A percentile compares a stretch with the other conserved stretches of the same genome.
These are phyloP conservation scores for Pneumocystis canis DNA, from an alignment of 1,139 yeast genomes.

Conservation along the genomic window DNA sequence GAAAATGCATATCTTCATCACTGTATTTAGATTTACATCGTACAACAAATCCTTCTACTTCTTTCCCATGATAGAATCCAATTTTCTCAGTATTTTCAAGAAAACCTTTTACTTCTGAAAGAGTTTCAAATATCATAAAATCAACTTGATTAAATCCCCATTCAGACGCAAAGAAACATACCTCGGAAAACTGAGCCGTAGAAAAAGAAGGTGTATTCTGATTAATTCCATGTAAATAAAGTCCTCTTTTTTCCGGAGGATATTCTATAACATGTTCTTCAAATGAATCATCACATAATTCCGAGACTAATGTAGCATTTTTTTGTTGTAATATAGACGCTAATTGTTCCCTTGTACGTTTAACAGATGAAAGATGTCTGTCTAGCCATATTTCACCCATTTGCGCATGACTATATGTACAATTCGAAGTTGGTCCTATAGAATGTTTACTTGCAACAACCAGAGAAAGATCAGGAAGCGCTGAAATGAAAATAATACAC, in stretches of 20 bases:
- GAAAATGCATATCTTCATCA: conserved; percentile 6
- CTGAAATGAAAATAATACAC: conserved; percentile 74
- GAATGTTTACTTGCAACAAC: conserved; percentile 78
- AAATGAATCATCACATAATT: conserved; percentile 79
- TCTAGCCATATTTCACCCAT: conserved; percentile 46
- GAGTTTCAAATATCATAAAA: conserved; percentile 29
- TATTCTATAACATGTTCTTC: conserved; percentile 90
- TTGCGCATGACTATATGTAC: conserved; percentile 21
- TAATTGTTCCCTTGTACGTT: conserved; percentile 34
- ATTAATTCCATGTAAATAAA: conserved; percentile 82
- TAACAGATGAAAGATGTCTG: conserved; percentile 34
- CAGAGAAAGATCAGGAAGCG: conserved; percentile 44
- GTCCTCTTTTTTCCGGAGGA: conserved; percentile 49
- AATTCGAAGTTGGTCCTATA: conserved; percentile 48
- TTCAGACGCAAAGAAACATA: conserved; percentile 41
- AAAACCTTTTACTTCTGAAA: conserved; percentile 35
- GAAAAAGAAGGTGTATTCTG: conserved; percentile 46
- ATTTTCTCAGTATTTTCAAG: conserved; percentile 44
- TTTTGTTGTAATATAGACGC: conserved; percentile 39
- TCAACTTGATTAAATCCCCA: conserved; percentile 50
- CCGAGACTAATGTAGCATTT: conserved; percentile 76
- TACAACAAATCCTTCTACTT: conserved; percentile 87
- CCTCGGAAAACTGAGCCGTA: conserved; percentile 50
- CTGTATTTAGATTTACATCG: conserved; percentile 34
- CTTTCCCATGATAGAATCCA: conserved; percentile 58